Evolutionary conservation across 1,284 basidiomycete species (phyloP).

Genomic region (Trichosporon sp.): DNA sequence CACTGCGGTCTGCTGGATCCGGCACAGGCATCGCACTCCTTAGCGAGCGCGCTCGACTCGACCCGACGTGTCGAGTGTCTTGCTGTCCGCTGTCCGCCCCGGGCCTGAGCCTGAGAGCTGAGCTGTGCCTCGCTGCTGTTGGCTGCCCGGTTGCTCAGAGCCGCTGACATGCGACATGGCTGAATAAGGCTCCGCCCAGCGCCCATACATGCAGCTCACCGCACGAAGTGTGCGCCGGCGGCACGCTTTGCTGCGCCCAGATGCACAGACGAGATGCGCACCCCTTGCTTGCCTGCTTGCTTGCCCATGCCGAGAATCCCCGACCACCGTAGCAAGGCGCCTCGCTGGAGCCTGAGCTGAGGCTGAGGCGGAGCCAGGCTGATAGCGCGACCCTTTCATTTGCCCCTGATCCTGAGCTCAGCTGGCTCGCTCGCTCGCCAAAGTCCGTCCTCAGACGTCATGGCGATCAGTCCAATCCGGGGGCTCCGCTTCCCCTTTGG

Average conservation of each 20-base stretch:
- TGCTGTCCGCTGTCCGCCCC: not conserved
- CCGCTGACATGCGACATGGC: not conserved
- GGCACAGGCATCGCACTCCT: not conserved
- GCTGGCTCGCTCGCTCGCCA: too few relatives aligned
- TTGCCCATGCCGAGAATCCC: not conserved
- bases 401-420: too few relatives aligned
- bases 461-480: constrained; percentile 2
- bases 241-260: too few relatives aligned
- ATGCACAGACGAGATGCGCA: not conserved
- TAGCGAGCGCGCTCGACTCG: not conserved
- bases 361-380: not conserved
- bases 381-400: not conserved
- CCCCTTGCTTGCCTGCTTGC: not conserved
- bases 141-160: not conserved
- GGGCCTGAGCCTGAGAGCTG: not conserved
- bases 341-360: not conserved
- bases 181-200: not conserved
- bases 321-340: not conserved
- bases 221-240: too few relatives aligned
- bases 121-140: not conserved
- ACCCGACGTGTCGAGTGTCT: not conserved
- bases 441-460: not conserved
- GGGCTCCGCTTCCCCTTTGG: not conserved
- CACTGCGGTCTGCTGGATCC: too few relatives aligned
- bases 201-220: too few relatives aligned